These are phyloP conservation scores for Symbiodinium natans DNA, from an alignment of 73 alveolate genomes.

Conservation along the genomic window DNA sequence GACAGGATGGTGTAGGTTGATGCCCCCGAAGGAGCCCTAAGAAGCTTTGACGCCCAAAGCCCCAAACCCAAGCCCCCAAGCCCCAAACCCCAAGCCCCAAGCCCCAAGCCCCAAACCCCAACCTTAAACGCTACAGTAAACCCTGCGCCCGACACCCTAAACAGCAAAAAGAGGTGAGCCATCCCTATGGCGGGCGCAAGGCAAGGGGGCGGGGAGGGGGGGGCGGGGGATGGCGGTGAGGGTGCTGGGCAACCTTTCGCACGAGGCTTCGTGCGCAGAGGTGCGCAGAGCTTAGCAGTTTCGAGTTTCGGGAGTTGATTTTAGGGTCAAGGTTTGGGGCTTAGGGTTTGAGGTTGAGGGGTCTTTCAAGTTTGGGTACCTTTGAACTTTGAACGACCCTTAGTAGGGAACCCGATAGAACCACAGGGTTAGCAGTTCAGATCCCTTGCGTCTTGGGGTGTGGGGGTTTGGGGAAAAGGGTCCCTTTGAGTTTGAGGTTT, in stretches of 20 bases:
- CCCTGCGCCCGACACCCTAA: neutral
- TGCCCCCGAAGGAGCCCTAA: neutral
- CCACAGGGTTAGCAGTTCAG: too few species aligned
- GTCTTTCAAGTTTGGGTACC: neutral
- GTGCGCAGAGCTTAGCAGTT: too few species aligned
- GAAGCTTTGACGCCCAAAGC: neutral
- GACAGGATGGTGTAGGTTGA: neutral
- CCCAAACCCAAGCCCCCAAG: neutral
- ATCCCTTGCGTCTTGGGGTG: too few species aligned
- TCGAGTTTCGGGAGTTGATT: neutral
- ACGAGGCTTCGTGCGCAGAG: too few species aligned
- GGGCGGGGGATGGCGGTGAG: neutral
- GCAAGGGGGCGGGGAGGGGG: neutral
- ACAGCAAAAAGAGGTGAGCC: neutral
- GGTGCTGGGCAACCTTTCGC: too few species aligned
- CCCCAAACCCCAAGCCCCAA: too few species aligned
- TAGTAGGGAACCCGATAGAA: too few species aligned
- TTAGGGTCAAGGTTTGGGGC: neutral
- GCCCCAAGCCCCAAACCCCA: too few species aligned
- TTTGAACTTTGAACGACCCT: too few species aligned
- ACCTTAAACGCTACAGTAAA: too few species aligned
- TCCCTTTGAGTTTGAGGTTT: too few species aligned
- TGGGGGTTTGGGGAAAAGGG: too few species aligned
- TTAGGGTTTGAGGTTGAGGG: neutral
- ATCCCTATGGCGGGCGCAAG: conserved; percentile 81